phyloP scores from a whole-genome alignment of 192 early-diverging fungal species.

The Backusella sp. region DNA sequence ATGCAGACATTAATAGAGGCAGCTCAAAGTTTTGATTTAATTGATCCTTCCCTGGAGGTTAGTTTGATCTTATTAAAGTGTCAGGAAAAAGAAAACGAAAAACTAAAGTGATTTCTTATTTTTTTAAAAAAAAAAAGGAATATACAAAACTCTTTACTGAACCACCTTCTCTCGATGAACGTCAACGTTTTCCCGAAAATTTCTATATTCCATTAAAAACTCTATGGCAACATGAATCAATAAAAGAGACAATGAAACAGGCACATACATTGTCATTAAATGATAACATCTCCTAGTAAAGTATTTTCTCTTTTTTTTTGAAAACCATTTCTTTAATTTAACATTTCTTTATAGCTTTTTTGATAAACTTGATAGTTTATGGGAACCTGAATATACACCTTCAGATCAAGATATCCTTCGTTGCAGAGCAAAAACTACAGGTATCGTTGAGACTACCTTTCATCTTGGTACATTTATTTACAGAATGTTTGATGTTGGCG shows the following conservation, averaged over 20 bases:
- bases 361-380: conserved; percentile 48
- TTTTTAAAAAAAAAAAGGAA: conserved; percentile 11
- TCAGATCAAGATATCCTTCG: conserved; percentile 60
- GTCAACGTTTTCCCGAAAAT: conserved; percentile 40
- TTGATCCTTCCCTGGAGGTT: background rate
- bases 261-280: conserved; percentile 49
- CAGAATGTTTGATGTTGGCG: conserved; percentile 96
- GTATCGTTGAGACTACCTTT: conserved; percentile 60
- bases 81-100: background rate
- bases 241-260: conserved; percentile 39
- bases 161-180: conserved; percentile 35
- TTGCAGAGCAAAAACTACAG: conserved; percentile 62
- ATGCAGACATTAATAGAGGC: conserved; percentile 52
- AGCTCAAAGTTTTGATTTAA: conserved; percentile 17
- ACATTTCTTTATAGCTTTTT: conserved; percentile 42
- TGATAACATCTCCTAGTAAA: conserved; percentile 55
- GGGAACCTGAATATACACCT: conserved; percentile 46
- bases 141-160: conserved; percentile 36
- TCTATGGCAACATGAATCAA: conserved; percentile 46
- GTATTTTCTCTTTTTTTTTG: background rate
- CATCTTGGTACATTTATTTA: conserved; percentile 53
- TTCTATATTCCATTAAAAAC: conserved; percentile 43
- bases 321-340: background rate
- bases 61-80: background rate
- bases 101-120: background rate